Base-by-base conservation (phyloP, 2,329 filamentous ascomycete genomes). In the Claviceps paspali region DNA sequence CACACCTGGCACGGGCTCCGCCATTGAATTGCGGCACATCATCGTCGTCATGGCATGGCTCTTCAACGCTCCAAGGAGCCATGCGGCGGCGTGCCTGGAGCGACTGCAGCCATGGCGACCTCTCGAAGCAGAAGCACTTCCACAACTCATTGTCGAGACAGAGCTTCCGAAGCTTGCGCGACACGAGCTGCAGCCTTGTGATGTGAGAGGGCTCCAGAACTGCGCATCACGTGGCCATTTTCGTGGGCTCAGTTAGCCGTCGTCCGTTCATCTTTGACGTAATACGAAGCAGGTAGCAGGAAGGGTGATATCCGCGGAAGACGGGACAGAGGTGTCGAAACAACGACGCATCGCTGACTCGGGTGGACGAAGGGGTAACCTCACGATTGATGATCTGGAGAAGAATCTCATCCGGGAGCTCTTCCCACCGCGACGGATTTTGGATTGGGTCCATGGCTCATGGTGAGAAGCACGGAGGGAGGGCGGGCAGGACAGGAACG, bases 61-160 rank as follows among this genome's bases (percentile, higher is more conserved):
- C 41, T 35, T 32, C 26, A 6, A 47, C 24, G 6, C 47, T 60
- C 51, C 15, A 56, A 21, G 41, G 40, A 24, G 40, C 51, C 8
- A 70, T 50, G 17, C 42, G 45, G 21, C 53, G 53, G 24, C 54
- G 52, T n/a, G 45, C 50, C 40, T 66, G 67, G 18, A 82, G 68
- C n/a, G 65, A 61, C 23, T 73, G 67, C 49, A 79, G 71, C 53
- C 78, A 79, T 24, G 66, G 54, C 12, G 83, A 88, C 40, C 76
- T 64, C 26, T 77, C 67, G 53, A 91, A 84, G 54, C 81, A 87
- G 51, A 78, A 67, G 3, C 68, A 60, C 43, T 80, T 79, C 87
- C 87, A 95, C 26, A 88, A 63, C 28, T 66, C 70, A 48, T 81
- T 72, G 52, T 93, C 84, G 39, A 84, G 76, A 28, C 74, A 79